Evolutionary conservation across 495 filamentous ascomycete species (phyloP), one percentile per base, ranked within the genome.

Genomic region (Penicillium longicatenatum): DNA sequence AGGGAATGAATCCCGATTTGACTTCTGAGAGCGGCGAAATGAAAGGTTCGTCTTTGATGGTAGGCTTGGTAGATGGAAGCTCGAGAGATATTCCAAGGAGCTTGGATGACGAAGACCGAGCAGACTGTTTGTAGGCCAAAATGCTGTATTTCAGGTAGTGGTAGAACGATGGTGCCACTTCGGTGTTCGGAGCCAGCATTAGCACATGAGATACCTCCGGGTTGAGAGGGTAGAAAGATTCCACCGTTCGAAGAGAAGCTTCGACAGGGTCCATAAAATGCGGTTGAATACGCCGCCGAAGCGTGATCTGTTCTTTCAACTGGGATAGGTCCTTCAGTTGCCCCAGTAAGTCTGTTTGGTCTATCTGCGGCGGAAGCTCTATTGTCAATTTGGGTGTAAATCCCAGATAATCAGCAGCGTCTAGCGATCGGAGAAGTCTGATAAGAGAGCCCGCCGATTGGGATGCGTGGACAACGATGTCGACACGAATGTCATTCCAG

Each of bases 11-110:
- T 14, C 58, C 60, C 6, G 75, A 63, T 29, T 64, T 44, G 0
- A 51, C 22, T 21, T 66, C 52, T 46, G 49, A 41, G 1, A 61
- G 55, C 21, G 89, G 88, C 3, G 79, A 77, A 2, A 29, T 64
- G 60, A 93, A 84, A 2, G 71, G 54, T 0, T 74, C 70, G 19
- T 71, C 77, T 20, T 79, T 83, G 54, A 87, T 80, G 3, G 90
- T 74, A 29, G 84, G 76, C 9, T 74, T 79, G 0, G 79, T 68
- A 21, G 70, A 67, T 11, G 91, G 91, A 19, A 91, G 75, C 60
- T 93, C 89, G 0, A 96, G 82, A 44, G 86, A 89, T 48, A 94
- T 81, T 11, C 90, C 90, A 31, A 93, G 70, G 2, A 96, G 72
- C 22, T 82, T 74, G 5, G 71, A 71, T 48, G 75, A 74, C 21